These are phyloP conservation scores for Penicillium sp. DNA, from an alignment of 2,329 filamentous ascomycete species.

Conservation along the genomic window DNA sequence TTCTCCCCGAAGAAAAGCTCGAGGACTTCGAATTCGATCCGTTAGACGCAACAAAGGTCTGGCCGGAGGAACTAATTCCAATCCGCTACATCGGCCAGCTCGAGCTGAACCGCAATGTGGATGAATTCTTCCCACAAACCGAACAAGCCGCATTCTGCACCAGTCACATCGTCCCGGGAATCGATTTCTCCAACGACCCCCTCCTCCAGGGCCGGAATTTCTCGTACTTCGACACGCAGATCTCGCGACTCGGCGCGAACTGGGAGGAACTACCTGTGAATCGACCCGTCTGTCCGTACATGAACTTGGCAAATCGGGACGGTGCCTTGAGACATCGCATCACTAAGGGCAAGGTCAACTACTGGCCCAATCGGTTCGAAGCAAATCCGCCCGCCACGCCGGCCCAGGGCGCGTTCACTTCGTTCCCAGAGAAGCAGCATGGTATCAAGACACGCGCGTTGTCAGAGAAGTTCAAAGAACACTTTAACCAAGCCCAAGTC, in stretches of 20 bases:
- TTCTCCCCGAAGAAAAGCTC: slow-evolving; percentile 71
- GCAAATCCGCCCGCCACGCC: slow-evolving; percentile 64
- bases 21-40: slow-evolving; percentile 85
- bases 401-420: slow-evolving; percentile 69
- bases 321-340: slow-evolving; percentile 75
- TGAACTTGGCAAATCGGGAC: slow-evolving; percentile 78
- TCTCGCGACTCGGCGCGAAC: slow-evolving; percentile 72
- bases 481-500: slow-evolving; percentile 42
- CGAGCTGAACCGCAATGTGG: slow-evolving; percentile 77
- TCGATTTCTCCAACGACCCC: slow-evolving; percentile 77
- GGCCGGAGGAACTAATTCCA: slow-evolving; percentile 78
- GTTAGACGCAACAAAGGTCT: slow-evolving; percentile 82
- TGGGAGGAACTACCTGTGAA: slow-evolving; percentile 81
- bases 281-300: slow-evolving; percentile 72
- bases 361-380: slow-evolving; percentile 76
- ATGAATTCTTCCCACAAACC: slow-evolving; percentile 81
- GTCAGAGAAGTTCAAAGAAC: slow-evolving; percentile 50
- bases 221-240: slow-evolving; percentile 58
- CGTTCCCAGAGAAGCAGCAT: slow-evolving; percentile 66
- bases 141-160: slow-evolving; percentile 87
- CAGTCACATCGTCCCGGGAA: slow-evolving; percentile 75
- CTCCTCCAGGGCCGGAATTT: slow-evolving; percentile 75
- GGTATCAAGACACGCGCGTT: slow-evolving; percentile 69
- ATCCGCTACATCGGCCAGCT: slow-evolving; percentile 78
- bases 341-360: slow-evolving; percentile 73